Evolutionary conservation across 352 stramenopile species (phyloP).

Genomic region (Phytophthora tubulina): DNA sequence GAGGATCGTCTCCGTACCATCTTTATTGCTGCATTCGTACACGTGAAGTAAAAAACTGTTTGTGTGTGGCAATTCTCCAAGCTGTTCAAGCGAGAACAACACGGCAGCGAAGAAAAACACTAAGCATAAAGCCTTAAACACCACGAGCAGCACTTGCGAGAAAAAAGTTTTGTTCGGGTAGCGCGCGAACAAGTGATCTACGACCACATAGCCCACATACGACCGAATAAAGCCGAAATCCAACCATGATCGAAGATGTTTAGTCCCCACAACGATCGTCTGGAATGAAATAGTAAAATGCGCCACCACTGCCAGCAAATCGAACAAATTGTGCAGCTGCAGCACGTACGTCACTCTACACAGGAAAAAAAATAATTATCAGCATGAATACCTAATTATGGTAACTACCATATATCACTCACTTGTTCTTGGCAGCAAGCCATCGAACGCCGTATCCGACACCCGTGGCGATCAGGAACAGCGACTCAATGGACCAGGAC

Average conservation of each 20-base stretch:
- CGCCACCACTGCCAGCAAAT: slow-evolving; percentile 84
- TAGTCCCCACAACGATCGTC: slow-evolving; percentile 63
- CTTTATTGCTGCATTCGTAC: slow-evolving; percentile 78
- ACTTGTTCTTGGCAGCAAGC: slow-evolving; percentile 88
- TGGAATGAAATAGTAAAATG: slow-evolving; percentile 85
- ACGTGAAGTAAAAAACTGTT: slow-evolving; percentile 88
- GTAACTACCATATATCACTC: slow-evolving; percentile 22
- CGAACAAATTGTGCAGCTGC: slow-evolving; percentile 78
- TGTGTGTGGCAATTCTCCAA: slow-evolving; percentile 84
- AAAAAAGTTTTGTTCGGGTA: slow-evolving; percentile 87
- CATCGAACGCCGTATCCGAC: slow-evolving; percentile 81
- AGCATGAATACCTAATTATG: slow-evolving; percentile 6
- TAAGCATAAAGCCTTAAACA: slow-evolving; percentile 81
- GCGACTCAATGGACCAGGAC: slow-evolving; percentile 85
- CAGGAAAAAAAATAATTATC: background rate
- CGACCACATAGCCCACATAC: slow-evolving; percentile 87
- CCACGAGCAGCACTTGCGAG: slow-evolving; percentile 77
- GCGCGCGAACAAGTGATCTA: slow-evolving; percentile 73
- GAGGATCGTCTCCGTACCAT: slow-evolving; percentile 60
- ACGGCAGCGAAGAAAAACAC: slow-evolving; percentile 88
- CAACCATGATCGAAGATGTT: slow-evolving; percentile 79
- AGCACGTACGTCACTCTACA: slow-evolving; percentile 68
- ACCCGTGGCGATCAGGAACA: slow-evolving; percentile 75
- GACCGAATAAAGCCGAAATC: slow-evolving; percentile 88
- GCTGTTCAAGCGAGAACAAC: slow-evolving; percentile 85